Percentiles rank a stretch among this genome's conserved stretches.
These are phyloP conservation scores for Aspergillus egyptiacus DNA, from an alignment of 495 filamentous ascomycete species.

Conservation along the genomic window DNA sequence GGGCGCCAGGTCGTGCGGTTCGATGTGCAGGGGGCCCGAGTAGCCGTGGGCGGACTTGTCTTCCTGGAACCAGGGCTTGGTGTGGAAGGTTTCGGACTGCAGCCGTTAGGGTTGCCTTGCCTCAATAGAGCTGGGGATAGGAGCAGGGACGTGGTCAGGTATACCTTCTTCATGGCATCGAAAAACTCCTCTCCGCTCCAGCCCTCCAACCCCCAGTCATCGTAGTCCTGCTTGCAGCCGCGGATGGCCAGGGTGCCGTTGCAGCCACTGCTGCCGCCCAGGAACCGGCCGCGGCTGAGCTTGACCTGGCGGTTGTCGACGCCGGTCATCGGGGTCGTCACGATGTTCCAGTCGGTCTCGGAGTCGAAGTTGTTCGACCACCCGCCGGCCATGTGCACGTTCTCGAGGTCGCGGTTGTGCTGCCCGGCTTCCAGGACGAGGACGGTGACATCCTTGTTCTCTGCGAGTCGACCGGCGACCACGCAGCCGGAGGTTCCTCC, in stretches of 20 bases:
- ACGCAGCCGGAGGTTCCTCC: constrained; percentile 58
- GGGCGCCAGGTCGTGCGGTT: constrained; percentile 45
- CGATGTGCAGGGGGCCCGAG: constrained; percentile 41
- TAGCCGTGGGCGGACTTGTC: constrained; percentile 36
- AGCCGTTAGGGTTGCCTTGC: not conserved
- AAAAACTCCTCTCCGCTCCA: constrained; percentile 53
- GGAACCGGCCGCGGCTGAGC: constrained; percentile 52
- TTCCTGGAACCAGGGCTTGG: constrained; percentile 39
- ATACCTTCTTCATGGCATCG: constrained; percentile 45
- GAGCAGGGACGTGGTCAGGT: no score
- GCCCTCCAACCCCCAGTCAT: constrained; percentile 52
- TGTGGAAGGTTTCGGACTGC: constrained; percentile 45
- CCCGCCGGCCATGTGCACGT: constrained; percentile 44
- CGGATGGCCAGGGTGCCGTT: constrained; percentile 61
- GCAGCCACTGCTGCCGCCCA: constrained; percentile 53
- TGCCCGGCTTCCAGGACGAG: constrained; percentile 53
- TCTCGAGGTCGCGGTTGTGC: constrained; percentile 39
- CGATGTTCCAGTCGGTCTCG: constrained; percentile 51
- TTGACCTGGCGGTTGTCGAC: constrained; percentile 52
- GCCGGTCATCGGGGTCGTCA: constrained; percentile 49
- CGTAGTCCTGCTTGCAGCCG: constrained; percentile 53
- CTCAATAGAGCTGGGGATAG: not conserved
- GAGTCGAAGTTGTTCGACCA: constrained; percentile 45
- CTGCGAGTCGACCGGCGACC: constrained; percentile 56
- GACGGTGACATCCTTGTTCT: constrained; percentile 46